phyloP scores from a whole-genome alignment of 441 rosid genomes.

The Geranium incanum region DNA sequence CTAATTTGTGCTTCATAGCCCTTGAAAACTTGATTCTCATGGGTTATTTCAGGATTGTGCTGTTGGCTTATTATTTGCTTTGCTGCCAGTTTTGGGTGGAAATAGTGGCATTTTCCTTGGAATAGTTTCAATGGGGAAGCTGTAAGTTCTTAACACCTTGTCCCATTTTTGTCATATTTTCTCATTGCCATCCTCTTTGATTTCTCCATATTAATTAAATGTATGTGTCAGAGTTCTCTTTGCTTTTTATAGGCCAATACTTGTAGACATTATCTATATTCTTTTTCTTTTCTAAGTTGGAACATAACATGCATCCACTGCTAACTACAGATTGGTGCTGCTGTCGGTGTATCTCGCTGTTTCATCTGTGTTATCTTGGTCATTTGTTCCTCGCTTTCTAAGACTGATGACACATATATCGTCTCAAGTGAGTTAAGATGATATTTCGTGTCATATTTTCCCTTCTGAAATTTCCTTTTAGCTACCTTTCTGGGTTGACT shows the following conservation, averaged over 20 bases:
- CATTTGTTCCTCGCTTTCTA: conserved; percentile 90
- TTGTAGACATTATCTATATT: conserved; percentile 11
- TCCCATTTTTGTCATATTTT: background rate
- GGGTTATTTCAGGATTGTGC: conserved; percentile 69
- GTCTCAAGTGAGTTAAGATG: conserved; percentile 65
- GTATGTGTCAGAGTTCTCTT: background rate
- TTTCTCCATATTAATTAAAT: conserved; percentile 5
- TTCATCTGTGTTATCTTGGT: conserved; percentile 80
- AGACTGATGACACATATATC: conserved; percentile 90
- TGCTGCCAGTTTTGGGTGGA: conserved; percentile 97
- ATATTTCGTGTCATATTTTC: conserved; percentile 11
- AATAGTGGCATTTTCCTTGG: conserved; percentile 75
- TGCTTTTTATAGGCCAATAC: background rate
- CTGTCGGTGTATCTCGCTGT: conserved; percentile 65
- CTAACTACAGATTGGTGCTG: conserved; percentile 57
- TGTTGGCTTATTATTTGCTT: conserved; percentile 85
- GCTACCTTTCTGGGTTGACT: conserved; percentile 8
- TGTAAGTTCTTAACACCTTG: conserved; percentile 42
- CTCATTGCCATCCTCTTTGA: conserved; percentile 1
- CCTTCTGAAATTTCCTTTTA: background rate
- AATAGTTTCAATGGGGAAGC: conserved; percentile 83
- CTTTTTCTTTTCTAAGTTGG: conserved; percentile 4
- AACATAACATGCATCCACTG: conserved; percentile 10
- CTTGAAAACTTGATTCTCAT: background rate
- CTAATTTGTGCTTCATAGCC: background rate